Base-by-base conservation (phyloP, 805 yeast species). In the Wickerhamiella azymoides region DNA sequence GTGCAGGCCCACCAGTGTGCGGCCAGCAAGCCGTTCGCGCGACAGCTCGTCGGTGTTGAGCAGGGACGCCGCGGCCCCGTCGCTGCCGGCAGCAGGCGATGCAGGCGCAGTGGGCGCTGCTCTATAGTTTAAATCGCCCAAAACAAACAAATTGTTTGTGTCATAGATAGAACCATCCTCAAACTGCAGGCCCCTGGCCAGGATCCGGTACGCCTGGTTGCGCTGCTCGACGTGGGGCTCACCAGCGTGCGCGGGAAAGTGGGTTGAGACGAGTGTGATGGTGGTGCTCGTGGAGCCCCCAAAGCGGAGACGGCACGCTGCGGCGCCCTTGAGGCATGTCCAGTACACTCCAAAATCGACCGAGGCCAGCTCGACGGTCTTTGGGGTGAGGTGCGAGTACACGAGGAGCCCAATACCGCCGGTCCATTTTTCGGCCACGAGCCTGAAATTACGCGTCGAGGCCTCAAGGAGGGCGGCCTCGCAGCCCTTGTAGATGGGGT, bases 91-190 rank as follows among this genome's bases (percentile, higher is more conserved):
- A 10, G 33, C 33, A n/a, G 3, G 7, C 10, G 57, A 60, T 7
- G 60, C 60, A 1, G 56, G 52, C 16, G 10, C 28, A 26, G 28
- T 9, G 32, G n/a, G n/a, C 2, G 18, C 11, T 1, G 80, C 72
- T 38, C 97, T 68, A 60, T 82, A 88, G 58, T 88, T 88, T 54
- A 88, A 65, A 61, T 88, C 97, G 0, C 97, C 97, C 69, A 84
- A 63, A 44, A 86, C 60, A 55, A 86, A 80, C 5, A 79, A 62
- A 57, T 82, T 94, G 10, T 70, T 54, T 10, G 44, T 10, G n/a
- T 41, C 44, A 14, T 41, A 41, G 10, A 41, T 41, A 11, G 30
- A 9, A 1, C 62, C 52, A 0, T 78, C 76, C 10, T 70, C 72
- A 56, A 81, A 78, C 46, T 70, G 74, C 40, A 82, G 57, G 3